Evolutionary conservation across 2,329 filamentous ascomycete species (phyloP), one percentile per base, ranked within the genome.

Genomic region (Lecanicillium sp.): DNA sequence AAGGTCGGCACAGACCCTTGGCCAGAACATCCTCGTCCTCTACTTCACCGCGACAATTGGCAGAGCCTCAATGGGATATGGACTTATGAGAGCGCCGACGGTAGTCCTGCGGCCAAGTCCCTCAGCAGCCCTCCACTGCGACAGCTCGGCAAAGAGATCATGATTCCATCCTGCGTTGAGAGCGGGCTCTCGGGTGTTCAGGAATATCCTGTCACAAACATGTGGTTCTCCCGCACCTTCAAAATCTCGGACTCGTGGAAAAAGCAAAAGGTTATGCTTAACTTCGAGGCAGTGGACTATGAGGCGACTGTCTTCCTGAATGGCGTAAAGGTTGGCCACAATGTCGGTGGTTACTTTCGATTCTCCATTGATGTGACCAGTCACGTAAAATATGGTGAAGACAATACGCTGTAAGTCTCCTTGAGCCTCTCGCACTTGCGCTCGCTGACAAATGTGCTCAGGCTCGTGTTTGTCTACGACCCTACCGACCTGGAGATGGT

Each of bases 381-480:
- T 38, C 55, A 65, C 12, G 38, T 74, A 30, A 61, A 58, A 1
- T 51, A 49, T 1, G 69, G 69, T 26, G 69, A 67, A 4, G 62
- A 67, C 1, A 84, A 84, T 56, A 71, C 76, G 48, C 59, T 84
- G 73, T 81, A 58, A 62, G 68, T 61, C 11, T 6, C 11, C 4
- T 14, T 3, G 5, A 1, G 10, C 3, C 4, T 3, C 23, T n/a
- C 17, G 3, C 7, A 17, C 14, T 30, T 41, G 4, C 40, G 21
- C 11, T 19, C 4, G 19, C n/a, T 19, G 11, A 17, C 10, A 15
- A 24, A 24, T n/a, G n/a, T n/a, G n/a, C n/a, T n/a, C 6, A 82
- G 79, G 5, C 67, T 80, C 19, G 79, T 87, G 2, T 82, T 81
- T 55, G 82, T 84, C 0, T 76, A 78, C 45, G 84, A 87, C 51